Base-by-base conservation (phyloP, 345 rosid genomes). In the Aquilaria sinensis region DNA sequence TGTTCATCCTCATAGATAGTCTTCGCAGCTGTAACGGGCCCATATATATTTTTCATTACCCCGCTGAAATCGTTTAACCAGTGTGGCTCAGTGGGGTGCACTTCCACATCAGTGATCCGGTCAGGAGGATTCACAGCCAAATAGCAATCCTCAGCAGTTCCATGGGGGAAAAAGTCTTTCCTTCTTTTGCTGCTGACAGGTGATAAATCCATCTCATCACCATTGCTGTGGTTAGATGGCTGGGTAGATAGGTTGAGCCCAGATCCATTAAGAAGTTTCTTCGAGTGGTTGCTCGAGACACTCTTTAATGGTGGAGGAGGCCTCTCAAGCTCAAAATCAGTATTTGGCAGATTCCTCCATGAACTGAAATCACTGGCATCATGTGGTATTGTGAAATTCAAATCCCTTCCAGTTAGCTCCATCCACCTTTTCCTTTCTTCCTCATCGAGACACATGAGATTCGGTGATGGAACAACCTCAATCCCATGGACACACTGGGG, bases 401-500 rank as follows among this genome's bases (percentile, higher is more conserved):
- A 56, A 65, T 94, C 99, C 70, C 96, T 76, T 7, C 97, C 99
- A 0, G 99, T 94, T 23, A 94, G 96, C 47, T 90, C 99, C 69
- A 69, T 75, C 97, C 97, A 94, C 63, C 95, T 81, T 77, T 85
- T 94, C 73, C 72, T 79, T 58, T 90, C 99, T 70, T 90, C 99
- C 68, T 94, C 99, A 30, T 86, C 89, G 2, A 94, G 83, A 74
- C 74, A 74, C 50, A 71, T 60, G 58, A 94, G 91, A 72, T 74
- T 90, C 29, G 99, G 99, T 0, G 81, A 79, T 32, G 83, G 71
- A 64, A 94, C 90, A 47, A 86, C 72, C 73, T 94, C 96, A 33
- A 94, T 79, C 31, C 99, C 99, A 56, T 94, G 99, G 67, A 94
- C 82, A 63, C 97, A 90, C 70, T 94, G 97, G 10, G 97, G 97